Base-by-base conservation (phyloP, 106 monocot species). In the Acanthochlamys bracteata region DNA sequence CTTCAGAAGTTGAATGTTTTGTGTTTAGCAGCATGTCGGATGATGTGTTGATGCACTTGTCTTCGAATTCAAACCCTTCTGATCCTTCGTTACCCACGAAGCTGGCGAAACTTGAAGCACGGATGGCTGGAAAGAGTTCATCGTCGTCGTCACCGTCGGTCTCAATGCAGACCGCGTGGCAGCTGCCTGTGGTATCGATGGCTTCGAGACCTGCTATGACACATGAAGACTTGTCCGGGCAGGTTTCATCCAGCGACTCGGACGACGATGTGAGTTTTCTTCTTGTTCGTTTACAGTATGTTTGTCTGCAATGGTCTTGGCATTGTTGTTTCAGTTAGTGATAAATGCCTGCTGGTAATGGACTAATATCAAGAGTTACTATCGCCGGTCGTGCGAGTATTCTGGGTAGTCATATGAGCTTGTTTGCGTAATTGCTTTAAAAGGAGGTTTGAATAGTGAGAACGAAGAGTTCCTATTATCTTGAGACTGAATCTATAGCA, bases 41-140 rank as follows among this genome's bases (percentile, higher is more conserved):
- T 42, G 95, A 96, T 56, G 73, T 96, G 24, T 74, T 88, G 71
- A 84, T 91, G 85, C 84, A 91, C 19, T 68, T 91, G 22, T 87
- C 90, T 4, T 91, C 90, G 24, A 96, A 90, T 64, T 98, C 96
- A 39, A 98, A 88, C 66, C 88, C 96, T 11, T 85, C 96, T n/a
- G 80, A 89, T 58, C 77, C 81, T 39, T 79, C 83, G 33, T 74
- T 89, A 15, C 86, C 86, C 13, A 63, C 84, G 25, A 98, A 98
- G 79, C 73, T 98, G 43, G 91, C 96, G 27, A 98, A 98, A 69
- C 74, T 98, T 47, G 96, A 98, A 74, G 96, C 96, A 13, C 73
- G 96, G 60, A 88, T 98, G 88, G 88, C 72, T 10, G 96, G 96
- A 20, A 98, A 88, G 78, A 86, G 86, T 39, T 70, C 86, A 1